Evolutionary conservation across 768 basidiomycete species (phyloP), one percentile per base, ranked within the genome.

Genomic region (Trametes villosa): DNA sequence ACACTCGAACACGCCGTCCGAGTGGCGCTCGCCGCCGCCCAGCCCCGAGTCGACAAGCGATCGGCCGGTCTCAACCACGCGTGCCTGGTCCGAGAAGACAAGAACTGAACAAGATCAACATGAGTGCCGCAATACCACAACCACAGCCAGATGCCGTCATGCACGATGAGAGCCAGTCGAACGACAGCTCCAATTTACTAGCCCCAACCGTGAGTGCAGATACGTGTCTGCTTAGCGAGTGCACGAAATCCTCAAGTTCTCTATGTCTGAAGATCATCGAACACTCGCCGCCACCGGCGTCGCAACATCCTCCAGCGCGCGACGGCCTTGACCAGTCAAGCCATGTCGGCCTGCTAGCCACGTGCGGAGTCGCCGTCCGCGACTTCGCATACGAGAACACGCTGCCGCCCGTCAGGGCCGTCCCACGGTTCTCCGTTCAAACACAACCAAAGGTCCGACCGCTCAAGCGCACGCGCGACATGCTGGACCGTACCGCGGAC

Each of bases 351-450:
- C 31, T 58, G 22, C 63, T 79, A 49, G 60, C 67, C 27, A 65
- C 68, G 51, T 58, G 74, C 26, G 78, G 77, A 42, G 72, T 82
- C 72, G 76, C 72, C 73, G 77, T 82, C 52, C 76, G 79, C 68
- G 81, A 91, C 74, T 90, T 86, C 78, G 87, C 83, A 17, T 87
- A 85, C 74, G 86, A 89, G 72, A 86, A 79, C 73, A 84, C 75
- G 27, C 74, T 89, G 46, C 86, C 88, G 2, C 84, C 86, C 9
- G 79, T 91, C 40, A 76, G 75, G 30, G 78, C 86, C 2, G 81
- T 83, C 26, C 79, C 77, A 18, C 78, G 78, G 20, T 68, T 74
- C 13, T 78, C 58, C 6, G 59, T 80, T 22, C 86, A 83, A 68
- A 72, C 81, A 20, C 84, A 81, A 64, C 82, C 82, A 59, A 66